These are phyloP conservation scores for Scheffersomyces parashehatae DNA, from an alignment of 1,139 yeast genomes.

Conservation along the genomic window DNA sequence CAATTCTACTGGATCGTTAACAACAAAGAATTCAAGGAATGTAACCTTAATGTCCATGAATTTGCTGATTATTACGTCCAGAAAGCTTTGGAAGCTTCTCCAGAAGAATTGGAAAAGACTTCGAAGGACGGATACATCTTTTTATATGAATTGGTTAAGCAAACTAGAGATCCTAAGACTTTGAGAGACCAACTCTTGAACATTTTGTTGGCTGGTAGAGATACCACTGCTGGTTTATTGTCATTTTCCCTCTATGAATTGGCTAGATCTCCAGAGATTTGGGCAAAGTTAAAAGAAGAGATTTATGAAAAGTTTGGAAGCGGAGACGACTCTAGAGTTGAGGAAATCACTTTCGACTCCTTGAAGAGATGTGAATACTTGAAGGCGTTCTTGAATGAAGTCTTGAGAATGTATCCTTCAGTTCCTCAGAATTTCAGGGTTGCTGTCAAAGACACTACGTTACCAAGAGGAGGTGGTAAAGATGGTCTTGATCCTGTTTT, in stretches of 20 bases:
- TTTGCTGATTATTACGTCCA: slow-evolving; percentile 37
- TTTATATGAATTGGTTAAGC: slow-evolving; percentile 46
- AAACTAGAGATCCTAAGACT: slow-evolving; percentile 42
- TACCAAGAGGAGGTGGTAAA: slow-evolving; percentile 56
- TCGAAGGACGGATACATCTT: slow-evolving; percentile 41
- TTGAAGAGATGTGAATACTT: slow-evolving; percentile 52
- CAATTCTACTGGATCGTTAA: slow-evolving; percentile 27
- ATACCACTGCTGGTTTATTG: slow-evolving; percentile 48
- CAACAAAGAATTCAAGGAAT: slow-evolving; percentile 29
- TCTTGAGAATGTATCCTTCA: slow-evolving; percentile 54
- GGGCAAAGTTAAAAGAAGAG: slow-evolving; percentile 33
- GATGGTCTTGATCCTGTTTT: slow-evolving; percentile 43
- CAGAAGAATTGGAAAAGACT: slow-evolving; percentile 37
- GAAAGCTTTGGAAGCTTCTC: slow-evolving; percentile 24
- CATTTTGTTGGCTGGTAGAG: slow-evolving; percentile 49
- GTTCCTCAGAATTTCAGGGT: slow-evolving; percentile 55
- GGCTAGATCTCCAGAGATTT: slow-evolving; percentile 40
- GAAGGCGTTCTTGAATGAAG: slow-evolving; percentile 50
- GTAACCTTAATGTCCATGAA: slow-evolving; percentile 18
- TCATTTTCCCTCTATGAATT: slow-evolving; percentile 44
- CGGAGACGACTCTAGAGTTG: slow-evolving; percentile 30
- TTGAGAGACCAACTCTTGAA: slow-evolving; percentile 48
- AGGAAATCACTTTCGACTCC: slow-evolving; percentile 46
- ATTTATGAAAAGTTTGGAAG: slow-evolving; percentile 35
- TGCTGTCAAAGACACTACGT: slow-evolving; percentile 45